Evolutionary conservation across 192 early-diverging fungal species (phyloP).

Genomic region (Coemansia sp.): DNA sequence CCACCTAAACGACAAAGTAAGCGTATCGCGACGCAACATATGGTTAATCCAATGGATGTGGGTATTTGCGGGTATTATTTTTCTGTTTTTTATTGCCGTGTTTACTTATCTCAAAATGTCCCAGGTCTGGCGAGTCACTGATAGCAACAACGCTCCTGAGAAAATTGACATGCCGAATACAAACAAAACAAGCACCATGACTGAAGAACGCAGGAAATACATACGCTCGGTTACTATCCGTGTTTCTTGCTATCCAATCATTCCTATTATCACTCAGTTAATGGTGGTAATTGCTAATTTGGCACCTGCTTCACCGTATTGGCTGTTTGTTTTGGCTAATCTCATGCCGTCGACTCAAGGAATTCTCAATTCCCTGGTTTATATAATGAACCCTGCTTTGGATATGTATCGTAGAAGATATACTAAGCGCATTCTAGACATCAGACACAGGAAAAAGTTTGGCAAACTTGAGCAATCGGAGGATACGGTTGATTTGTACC

Average conservation of each 20-base stretch:
- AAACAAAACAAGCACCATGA: constrained; percentile 2
- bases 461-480: constrained; percentile 7
- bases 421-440: not conserved
- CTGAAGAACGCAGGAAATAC: constrained; percentile 2
- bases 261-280: constrained; percentile 13
- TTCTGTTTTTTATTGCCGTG: constrained; percentile 6
- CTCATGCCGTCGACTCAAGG: constrained; percentile 22
- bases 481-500: constrained; percentile 3
- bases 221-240: constrained; percentile 14
- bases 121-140: not conserved
- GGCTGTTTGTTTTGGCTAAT: constrained; percentile 19
- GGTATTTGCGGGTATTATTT: not conserved
- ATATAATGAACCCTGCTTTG: constrained; percentile 20
- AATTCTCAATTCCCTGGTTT: constrained; percentile 19
- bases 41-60: constrained; percentile 13
- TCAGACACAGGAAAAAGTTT: constrained; percentile 12
- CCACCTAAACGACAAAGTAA: not conserved
- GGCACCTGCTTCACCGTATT: constrained; percentile 10
- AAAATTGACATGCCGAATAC: constrained; percentile 18
- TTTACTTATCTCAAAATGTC: constrained; percentile 15
- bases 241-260: constrained; percentile 22
- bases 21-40: not conserved
- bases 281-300: constrained; percentile 7
- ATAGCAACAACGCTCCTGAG: constrained; percentile 5
- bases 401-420: constrained; percentile 17